Conservation (phyloP, 2,329 filamentous ascomycete species). For the Neoascochyta sp. region DNA sequence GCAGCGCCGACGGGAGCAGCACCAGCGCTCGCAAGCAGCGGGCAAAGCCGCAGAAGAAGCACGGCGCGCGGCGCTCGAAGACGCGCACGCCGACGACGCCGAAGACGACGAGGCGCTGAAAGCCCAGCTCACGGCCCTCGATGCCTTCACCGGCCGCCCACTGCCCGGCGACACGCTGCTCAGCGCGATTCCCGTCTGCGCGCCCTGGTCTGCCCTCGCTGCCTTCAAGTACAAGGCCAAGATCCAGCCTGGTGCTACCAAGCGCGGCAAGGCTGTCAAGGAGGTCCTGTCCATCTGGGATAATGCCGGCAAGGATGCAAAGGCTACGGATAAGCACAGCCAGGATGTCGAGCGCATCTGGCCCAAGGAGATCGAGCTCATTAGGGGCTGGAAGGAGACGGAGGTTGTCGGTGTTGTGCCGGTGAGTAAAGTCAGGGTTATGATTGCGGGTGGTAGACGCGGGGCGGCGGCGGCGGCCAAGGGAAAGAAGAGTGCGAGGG, state of each 20-base stretch:
- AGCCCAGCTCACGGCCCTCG: slow-evolving; percentile 47
- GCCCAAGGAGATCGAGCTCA: slow-evolving; percentile 79
- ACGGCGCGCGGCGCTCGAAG: slow-evolving; percentile 46
- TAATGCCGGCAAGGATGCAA: slow-evolving; percentile 54
- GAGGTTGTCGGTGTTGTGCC: slow-evolving; percentile 79
- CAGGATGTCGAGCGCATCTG: slow-evolving; percentile 69
- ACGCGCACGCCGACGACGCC: slow-evolving; percentile 44
- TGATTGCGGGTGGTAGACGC: slow-evolving; percentile 54
- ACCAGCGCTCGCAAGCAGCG: slow-evolving; percentile 70
- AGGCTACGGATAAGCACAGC: slow-evolving; percentile 44
- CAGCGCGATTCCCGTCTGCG: slow-evolving; percentile 59
- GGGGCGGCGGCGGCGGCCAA: slow-evolving; percentile 28
- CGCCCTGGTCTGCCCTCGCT: slow-evolving; percentile 60
- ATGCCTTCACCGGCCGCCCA: slow-evolving; percentile 72
- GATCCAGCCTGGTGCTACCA: slow-evolving; percentile 80
- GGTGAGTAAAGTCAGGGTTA: slow-evolving; percentile 74
- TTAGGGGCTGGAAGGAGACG: slow-evolving; percentile 74
- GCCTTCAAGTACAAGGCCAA: slow-evolving; percentile 92
- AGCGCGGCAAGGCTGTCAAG: slow-evolving; percentile 92
- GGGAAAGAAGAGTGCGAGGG: slow-evolving; percentile 24
- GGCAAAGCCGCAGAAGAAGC: slow-evolving; percentile 73
- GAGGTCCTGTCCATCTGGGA: slow-evolving; percentile 85
- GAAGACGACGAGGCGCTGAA: slow-evolving; percentile 57
- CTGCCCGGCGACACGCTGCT: slow-evolving; percentile 79
- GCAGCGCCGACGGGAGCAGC: slow-evolving; percentile 74